phyloP scores from a whole-genome alignment of 1,139 yeast species.

The Candida frijolesensis region DNA sequence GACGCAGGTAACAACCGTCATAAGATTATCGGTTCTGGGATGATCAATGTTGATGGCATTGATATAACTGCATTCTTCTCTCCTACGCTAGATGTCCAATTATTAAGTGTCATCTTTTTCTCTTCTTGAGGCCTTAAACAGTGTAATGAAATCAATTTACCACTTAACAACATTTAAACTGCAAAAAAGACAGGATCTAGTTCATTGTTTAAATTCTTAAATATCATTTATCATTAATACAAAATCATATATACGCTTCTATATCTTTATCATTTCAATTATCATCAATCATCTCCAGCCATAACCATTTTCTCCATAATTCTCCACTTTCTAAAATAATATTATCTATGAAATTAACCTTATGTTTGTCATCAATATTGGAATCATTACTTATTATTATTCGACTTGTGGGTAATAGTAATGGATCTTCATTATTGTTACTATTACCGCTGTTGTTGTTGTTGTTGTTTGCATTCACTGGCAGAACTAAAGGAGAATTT shows the following conservation, averaged over 20 bases:
- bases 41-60: too few species aligned
- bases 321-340: constrained; percentile 82
- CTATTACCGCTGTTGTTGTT: too few species aligned
- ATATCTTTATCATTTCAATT: constrained; percentile 15
- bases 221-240: constrained; percentile 2
- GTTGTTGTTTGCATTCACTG: constrained; percentile 7
- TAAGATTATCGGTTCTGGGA: too few species aligned
- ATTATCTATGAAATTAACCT: constrained; percentile 64
- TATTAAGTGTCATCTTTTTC: too few species aligned
- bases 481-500: constrained; percentile 14
- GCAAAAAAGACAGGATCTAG: too few species aligned
- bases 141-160: too few species aligned
- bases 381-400: constrained; percentile 40
- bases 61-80: too few species aligned
- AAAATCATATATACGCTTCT: background rate
- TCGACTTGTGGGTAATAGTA: constrained; percentile 11
- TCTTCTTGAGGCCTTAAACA: too few species aligned
- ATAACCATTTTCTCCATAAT: constrained; percentile 84
- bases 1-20: too few species aligned
- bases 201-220: background rate
- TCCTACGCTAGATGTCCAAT: too few species aligned
- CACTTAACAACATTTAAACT: too few species aligned
- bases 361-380: constrained; percentile 25
- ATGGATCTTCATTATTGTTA: constrained; percentile 11
- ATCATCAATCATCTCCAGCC: constrained; percentile 66